These are phyloP conservation scores for Rosa hybrid DNA, from an alignment of 331 rosid genomes.

Conservation along the genomic window DNA sequence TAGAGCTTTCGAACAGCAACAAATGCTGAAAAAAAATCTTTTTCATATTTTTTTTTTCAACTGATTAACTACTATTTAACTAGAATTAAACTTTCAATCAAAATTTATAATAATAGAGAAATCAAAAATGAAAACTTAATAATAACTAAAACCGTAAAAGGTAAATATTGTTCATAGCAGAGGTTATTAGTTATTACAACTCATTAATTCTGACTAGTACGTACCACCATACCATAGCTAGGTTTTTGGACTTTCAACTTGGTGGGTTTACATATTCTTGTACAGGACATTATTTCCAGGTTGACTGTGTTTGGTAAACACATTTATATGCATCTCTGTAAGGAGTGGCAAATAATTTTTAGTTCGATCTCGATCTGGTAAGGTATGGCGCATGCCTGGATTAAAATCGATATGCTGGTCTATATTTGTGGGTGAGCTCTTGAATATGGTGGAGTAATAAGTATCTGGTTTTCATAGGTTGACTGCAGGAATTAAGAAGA, in stretches of 20 bases:
- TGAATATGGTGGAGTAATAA: background rate
- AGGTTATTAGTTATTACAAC: background rate
- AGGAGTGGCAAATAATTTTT: background rate
- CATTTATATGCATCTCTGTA: background rate
- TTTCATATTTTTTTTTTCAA: too few relatives aligned
- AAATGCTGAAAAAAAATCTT: too few relatives aligned
- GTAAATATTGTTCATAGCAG: too few relatives aligned
- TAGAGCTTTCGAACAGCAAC: too few relatives aligned
- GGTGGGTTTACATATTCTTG: background rate
- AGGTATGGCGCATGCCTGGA: background rate
- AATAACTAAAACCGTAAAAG: too few relatives aligned
- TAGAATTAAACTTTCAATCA: too few relatives aligned
- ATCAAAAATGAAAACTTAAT: too few relatives aligned
- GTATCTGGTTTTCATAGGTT: background rate
- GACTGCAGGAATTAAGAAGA: background rate
- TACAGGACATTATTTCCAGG: background rate
- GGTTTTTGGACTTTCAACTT: too few relatives aligned
- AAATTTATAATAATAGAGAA: too few relatives aligned
- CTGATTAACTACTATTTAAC: too few relatives aligned
- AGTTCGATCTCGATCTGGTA: background rate
- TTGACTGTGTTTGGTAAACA: constrained; percentile 10
- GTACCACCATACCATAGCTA: background rate
- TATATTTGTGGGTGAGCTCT: background rate
- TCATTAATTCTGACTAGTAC: background rate
- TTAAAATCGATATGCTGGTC: background rate